These are phyloP conservation scores for Chenopodium berlandieri DNA, from an alignment of 148 eudicot species.

Conservation along the genomic window DNA sequence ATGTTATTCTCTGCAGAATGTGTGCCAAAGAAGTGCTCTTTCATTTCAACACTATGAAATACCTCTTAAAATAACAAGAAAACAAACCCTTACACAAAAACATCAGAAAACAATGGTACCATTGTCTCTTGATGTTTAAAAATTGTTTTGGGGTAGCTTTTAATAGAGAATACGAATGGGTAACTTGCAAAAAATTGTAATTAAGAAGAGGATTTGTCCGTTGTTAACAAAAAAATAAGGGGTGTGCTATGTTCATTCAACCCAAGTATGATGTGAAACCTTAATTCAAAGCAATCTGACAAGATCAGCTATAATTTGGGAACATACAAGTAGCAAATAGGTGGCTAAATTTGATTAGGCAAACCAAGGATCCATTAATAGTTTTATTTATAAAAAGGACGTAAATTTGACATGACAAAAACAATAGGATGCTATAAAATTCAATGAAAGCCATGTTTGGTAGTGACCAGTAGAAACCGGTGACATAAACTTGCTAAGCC, in stretches of 20 bases:
- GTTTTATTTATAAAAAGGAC: background rate
- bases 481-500: background rate
- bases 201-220: background rate
- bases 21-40: background rate
- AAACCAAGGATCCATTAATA: background rate
- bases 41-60: background rate
- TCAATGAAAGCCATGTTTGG: background rate
- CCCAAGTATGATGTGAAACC: background rate
- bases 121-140: background rate
- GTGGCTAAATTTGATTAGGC: background rate
- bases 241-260: background rate
- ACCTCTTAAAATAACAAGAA: background rate
- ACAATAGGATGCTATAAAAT: background rate
- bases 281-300: background rate
- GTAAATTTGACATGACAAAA: background rate
- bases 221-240: background rate
- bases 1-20: background rate
- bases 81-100: background rate
- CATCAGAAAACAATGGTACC: background rate
- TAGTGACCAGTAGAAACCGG: background rate
- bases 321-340: background rate
- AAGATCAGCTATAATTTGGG: background rate
- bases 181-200: background rate
- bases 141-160: background rate
- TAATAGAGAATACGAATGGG: background rate